Evolutionary conservation across 352 stramenopile genomes (phyloP), one percentile per base, ranked within the genome.

Genomic region (Globisporangium abappressorium): DNA sequence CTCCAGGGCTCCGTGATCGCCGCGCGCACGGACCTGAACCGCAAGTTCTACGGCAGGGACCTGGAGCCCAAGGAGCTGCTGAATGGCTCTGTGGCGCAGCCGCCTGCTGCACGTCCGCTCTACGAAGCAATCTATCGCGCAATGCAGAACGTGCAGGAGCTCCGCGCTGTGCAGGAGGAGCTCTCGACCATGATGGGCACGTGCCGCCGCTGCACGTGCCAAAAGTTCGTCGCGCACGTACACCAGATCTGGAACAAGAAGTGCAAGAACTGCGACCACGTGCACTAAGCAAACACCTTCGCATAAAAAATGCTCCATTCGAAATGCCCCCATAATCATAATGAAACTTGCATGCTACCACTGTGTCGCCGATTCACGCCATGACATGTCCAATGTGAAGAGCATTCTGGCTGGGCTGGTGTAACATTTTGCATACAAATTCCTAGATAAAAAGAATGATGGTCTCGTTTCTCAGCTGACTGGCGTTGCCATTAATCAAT

Each of bases 21-120:
- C n/a, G 80, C 78, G n/a, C 70, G 89, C 22, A 68, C 81, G 47
- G 67, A 88, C 26, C 77, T 95, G 20, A 97, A 95, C 73, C 82
- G 92, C 77, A 87, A 85, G 47, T 94, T 95, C 73, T 97, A 97
- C 70, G 85, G 85, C 20, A 59, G 57, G 14, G 68, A 80, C 38
- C 33, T 77, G 9, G 62, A 66, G 20, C 64, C 74, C 0, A 68
- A 41, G 1, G 71, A 72, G 28, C 79, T 83, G 36, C 43, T 83
- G 24, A 75, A 33, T n/a, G 76, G 76, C 20, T 49, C 34, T 20
- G 70, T 82, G 8, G 33, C 49, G 5, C 71, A 75, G n/a, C 73
- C 76, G 1, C 34, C 46, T 41, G 69, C 70, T 5, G 68, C 67
- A 0, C 30, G 55, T 26, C 56, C 64, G 38, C 62, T 82, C 38